These are phyloP conservation scores for Fusarium sp. DNA, from an alignment of 2,329 filamentous ascomycete genomes.

Conservation along the genomic window DNA sequence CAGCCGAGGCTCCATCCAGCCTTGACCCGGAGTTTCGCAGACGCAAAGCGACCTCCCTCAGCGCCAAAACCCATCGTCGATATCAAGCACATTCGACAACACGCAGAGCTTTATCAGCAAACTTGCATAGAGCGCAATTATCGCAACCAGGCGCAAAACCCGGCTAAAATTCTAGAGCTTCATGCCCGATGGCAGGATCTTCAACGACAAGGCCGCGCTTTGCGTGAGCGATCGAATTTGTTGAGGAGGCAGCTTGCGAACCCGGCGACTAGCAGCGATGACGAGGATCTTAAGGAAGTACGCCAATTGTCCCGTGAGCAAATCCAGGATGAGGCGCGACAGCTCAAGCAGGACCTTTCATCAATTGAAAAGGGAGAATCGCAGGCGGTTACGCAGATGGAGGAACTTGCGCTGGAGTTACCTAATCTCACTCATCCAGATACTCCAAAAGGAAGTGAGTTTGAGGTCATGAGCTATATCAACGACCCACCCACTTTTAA, in stretches of 20 bases:
- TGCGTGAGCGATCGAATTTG: conserved; percentile 75
- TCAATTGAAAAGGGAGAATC: conserved; percentile 71
- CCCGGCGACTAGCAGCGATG: conserved; percentile 59
- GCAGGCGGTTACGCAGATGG: conserved; percentile 72
- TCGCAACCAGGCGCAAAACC: conserved; percentile 63
- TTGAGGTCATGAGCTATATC: conserved; percentile 78
- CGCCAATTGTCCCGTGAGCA: conserved; percentile 57
- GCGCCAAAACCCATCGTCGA: conserved; percentile 85
- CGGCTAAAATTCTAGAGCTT: conserved; percentile 65
- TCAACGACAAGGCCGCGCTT: conserved; percentile 67
- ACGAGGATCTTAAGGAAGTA: conserved; percentile 53
- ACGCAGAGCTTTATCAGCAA: conserved; percentile 80
- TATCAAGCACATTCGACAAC: conserved; percentile 89
- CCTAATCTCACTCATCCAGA: conserved; percentile 85
- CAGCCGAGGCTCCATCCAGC: conserved; percentile 20
- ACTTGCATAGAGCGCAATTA: conserved; percentile 93
- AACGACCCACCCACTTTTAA: conserved; percentile 71
- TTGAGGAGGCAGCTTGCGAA: conserved; percentile 67
- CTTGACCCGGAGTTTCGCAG: conserved; percentile 39
- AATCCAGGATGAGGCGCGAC: conserved; percentile 72
- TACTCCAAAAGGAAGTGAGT: conserved; percentile 77
- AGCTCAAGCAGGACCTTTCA: conserved; percentile 71
- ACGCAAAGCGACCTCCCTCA: conserved; percentile 67
- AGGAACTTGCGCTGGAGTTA: conserved; percentile 78
- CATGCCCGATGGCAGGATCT: conserved; percentile 69